Percentiles rank a stretch among this genome's conserved stretches.
Evolutionary conservation across 345 rosid genomes (phyloP).

Genomic region (Fremontodendron californicum): DNA sequence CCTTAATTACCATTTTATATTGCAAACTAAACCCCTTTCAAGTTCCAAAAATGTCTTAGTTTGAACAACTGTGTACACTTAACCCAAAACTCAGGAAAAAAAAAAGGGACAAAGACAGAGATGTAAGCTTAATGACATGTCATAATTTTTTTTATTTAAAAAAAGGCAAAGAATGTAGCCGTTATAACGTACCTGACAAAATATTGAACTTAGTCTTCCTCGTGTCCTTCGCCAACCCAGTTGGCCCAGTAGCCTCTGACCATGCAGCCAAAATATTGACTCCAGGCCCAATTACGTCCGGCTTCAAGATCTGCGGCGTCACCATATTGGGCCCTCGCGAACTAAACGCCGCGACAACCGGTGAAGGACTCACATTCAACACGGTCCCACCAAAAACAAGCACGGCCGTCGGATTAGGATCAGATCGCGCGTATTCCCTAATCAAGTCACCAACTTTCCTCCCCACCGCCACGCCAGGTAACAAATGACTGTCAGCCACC

Average conservation of each 20-base stretch:
- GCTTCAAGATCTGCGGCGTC: slow-evolving; percentile 75
- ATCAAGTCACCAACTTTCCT: slow-evolving; percentile 55
- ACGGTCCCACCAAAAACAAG: slow-evolving; percentile 68
- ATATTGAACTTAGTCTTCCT: slow-evolving; percentile 69
- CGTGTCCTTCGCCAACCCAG: slow-evolving; percentile 58
- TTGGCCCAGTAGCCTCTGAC: slow-evolving; percentile 73
- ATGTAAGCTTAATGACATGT: neutral
- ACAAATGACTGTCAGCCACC: slow-evolving; percentile 79
- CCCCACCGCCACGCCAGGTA: slow-evolving; percentile 75
- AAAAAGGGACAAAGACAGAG: neutral
- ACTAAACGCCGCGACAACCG: slow-evolving; percentile 88
- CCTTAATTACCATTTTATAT: too few relatives aligned
- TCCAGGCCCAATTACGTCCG: slow-evolving; percentile 88
- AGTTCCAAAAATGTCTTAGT: too few relatives aligned
- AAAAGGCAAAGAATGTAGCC: slow-evolving; percentile 6
- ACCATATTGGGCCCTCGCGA: slow-evolving; percentile 82
- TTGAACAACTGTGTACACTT: neutral
- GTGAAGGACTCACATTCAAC: slow-evolving; percentile 59
- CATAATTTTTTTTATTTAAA: neutral
- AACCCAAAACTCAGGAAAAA: neutral
- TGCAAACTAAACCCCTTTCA: too few relatives aligned
- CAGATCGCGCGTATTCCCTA: slow-evolving; percentile 41
- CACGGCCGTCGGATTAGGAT: slow-evolving; percentile 48
- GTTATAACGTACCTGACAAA: slow-evolving; percentile 59
- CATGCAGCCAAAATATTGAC: slow-evolving; percentile 84